These are phyloP conservation scores for Pseudomicrostroma phylloplanum DNA, from an alignment of 1,284 basidiomycete genomes.

Conservation along the genomic window DNA sequence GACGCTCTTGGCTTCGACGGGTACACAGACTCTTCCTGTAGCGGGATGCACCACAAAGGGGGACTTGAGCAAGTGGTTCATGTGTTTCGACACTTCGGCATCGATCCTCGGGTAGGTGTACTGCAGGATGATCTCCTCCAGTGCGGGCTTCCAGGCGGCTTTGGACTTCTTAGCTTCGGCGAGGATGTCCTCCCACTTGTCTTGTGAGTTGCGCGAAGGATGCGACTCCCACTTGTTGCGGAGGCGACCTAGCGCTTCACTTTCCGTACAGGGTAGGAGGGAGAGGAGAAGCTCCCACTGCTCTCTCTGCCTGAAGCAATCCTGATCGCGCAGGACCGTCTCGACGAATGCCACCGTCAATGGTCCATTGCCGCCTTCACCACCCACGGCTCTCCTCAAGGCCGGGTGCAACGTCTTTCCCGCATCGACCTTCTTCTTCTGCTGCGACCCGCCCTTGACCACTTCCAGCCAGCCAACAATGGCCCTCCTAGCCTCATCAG, in stretches of 20 bases:
- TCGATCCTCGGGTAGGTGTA: conserved; percentile 96
- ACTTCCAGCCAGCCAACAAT: conserved; percentile 83
- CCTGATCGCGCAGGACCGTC: conserved; percentile 75
- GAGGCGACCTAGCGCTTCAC: conserved; percentile 51
- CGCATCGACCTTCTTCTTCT: conserved; percentile 73
- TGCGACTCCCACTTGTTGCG: conserved; percentile 62
- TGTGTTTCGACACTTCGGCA: conserved; percentile 91
- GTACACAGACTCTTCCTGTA: conserved; percentile 91
- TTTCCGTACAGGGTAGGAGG: conserved; percentile 60
- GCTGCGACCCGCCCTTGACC: conserved; percentile 69
- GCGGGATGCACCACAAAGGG: conserved; percentile 96
- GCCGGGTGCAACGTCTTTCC: conserved; percentile 49
- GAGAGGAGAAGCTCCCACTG: conserved; percentile 71
- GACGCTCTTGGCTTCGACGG: conserved; percentile 71
- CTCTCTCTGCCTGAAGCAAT: conserved; percentile 68
- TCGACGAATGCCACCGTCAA: conserved; percentile 61
- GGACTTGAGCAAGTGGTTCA: conserved; percentile 95
- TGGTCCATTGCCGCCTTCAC: conserved; percentile 47
- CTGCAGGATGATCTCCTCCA: conserved; percentile 80
- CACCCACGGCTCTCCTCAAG: conserved; percentile 42
- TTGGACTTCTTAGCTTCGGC: conserved; percentile 40
- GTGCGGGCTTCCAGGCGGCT: conserved; percentile 44
- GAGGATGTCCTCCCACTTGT: conserved; percentile 68
- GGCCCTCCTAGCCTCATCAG: conserved; percentile 81
- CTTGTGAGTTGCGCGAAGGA: conserved; percentile 59